Conservation (phyloP, 192 early-diverging fungal species). For the Podila epigama region DNA sequence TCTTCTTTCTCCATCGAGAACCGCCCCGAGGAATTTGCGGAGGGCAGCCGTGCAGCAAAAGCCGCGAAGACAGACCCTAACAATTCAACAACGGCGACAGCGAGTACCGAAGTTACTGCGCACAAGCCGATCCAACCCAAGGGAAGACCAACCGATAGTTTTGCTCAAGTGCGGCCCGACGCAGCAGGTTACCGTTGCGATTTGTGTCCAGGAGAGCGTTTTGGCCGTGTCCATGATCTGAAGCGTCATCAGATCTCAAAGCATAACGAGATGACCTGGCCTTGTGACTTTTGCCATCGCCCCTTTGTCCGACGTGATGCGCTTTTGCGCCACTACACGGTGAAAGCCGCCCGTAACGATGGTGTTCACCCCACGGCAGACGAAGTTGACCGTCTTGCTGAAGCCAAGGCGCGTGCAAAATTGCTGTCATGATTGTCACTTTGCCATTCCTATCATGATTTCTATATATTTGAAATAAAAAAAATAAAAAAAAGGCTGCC, state of each 20-base stretch:
- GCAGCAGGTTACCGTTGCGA: conserved; percentile 39
- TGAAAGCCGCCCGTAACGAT: conserved; percentile 34
- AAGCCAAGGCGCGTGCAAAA: conserved; percentile 40
- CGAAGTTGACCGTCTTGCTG: conserved; percentile 30
- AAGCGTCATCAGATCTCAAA: conserved; percentile 48
- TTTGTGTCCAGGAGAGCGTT: conserved; percentile 39
- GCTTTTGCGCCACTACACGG: conserved; percentile 37
- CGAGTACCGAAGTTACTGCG: too few species aligned
- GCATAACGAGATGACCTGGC: conserved; percentile 51
- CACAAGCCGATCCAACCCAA: too few species aligned
- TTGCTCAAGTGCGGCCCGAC: conserved; percentile 4
- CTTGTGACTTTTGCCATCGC: conserved; percentile 46
- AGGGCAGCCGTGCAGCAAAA: too few species aligned
- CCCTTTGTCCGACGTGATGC: conserved; percentile 44
- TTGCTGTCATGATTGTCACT: conserved; percentile 15
- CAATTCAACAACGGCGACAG: neutral
- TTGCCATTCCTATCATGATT: neutral
- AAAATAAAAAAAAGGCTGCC: too few species aligned
- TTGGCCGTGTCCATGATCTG: conserved; percentile 45
- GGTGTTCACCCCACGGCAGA: conserved; percentile 41
- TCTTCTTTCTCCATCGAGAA: conserved; percentile 12
- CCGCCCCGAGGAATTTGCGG: neutral
- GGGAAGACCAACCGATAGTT: neutral
- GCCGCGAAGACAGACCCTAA: neutral
- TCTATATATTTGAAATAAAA: neutral